Base-by-base conservation (phyloP, 208 protist genomes). In the Angomonas ambiguus region DNA sequence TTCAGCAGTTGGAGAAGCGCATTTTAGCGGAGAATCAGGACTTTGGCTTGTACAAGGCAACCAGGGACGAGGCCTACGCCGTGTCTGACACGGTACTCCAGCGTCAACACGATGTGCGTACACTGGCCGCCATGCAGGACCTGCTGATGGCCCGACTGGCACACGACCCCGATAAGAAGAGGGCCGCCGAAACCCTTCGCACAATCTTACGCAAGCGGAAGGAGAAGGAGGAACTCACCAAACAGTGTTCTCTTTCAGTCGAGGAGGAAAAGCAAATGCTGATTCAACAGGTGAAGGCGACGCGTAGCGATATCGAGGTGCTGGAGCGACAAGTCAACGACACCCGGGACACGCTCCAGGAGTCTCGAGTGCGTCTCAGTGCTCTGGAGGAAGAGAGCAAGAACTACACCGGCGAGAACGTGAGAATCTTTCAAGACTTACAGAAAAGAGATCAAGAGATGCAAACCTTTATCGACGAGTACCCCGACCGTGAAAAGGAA, bases 381-480 rank as follows among this genome's bases (percentile, higher is more conserved):
- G 67, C 76, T 18, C 72, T 97, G 30, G 87, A 94, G 57, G 81
- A 91, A 28, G 87, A 95, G 60, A 61, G 93, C 57, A 87, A 91
- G 65, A 87, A 81, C 57, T 93, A 91, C 77, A 97, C 80, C 64
- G 87, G 90, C 30, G 90, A 95, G 33, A 92, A 88, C 62, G 76
- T 92, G 2, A 78, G 86, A 65, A 86, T 80, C 25, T 95, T 88
- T 71, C 81, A 93, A 66, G 82, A 94, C 60, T 74, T 97, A 35
- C 73, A 93, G 63, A 80, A 92, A 64, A 85, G 86, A 58, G 90
- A 95, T 49, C 67, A 74, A 51, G 87, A 96, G 69, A 82, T 97
- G 84, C 84, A 93, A 63, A 58, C 30, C 18, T 97, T 95, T 66
- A 93, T 95, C 38, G 86, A 93, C 67, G 87, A 89, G 33, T 94